These are phyloP conservation scores for Wallacemonas sp. DNA, from an alignment of 208 protist genomes.

Conservation along the genomic window DNA sequence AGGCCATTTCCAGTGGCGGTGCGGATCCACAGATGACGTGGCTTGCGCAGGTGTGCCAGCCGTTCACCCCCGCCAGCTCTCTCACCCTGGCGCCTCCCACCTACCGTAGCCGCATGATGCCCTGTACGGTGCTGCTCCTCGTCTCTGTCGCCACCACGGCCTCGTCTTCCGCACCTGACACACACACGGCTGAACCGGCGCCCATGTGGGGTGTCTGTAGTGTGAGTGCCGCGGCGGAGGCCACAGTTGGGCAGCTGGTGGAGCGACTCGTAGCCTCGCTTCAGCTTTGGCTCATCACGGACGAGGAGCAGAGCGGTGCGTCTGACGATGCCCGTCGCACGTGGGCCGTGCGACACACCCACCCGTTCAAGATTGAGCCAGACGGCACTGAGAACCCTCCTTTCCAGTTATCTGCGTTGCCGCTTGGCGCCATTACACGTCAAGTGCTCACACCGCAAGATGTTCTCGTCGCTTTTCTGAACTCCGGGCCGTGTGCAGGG, in stretches of 20 bases:
- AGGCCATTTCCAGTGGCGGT: too few relatives aligned
- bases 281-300: background rate
- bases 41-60: constrained; percentile 19
- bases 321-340: background rate
- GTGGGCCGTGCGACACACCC: background rate
- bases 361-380: background rate
- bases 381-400: background rate
- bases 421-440: constrained; percentile 3
- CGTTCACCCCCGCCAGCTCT: constrained; percentile 24
- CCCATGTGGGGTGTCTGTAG: constrained; percentile 37
- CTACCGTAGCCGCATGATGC: constrained; percentile 48
- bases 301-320: background rate
- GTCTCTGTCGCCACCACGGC: too few relatives aligned
- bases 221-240: constrained; percentile 42
- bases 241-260: constrained; percentile 61
- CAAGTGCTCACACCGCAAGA: background rate
- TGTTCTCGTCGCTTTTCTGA: too few relatives aligned
- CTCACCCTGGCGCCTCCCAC: constrained; percentile 40
- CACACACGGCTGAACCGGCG: background rate
- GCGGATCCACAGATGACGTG: background rate
- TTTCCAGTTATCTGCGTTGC: background rate
- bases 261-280: constrained; percentile 39
- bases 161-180: too few relatives aligned
- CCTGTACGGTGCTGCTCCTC: constrained; percentile 22
- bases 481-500: too few relatives aligned